A percentile compares a stretch with the other conserved stretches of the same genome.
These are phyloP conservation scores for Ascomycota sp. DNA, from an alignment of 2,329 filamentous ascomycete species.

Conservation along the genomic window DNA sequence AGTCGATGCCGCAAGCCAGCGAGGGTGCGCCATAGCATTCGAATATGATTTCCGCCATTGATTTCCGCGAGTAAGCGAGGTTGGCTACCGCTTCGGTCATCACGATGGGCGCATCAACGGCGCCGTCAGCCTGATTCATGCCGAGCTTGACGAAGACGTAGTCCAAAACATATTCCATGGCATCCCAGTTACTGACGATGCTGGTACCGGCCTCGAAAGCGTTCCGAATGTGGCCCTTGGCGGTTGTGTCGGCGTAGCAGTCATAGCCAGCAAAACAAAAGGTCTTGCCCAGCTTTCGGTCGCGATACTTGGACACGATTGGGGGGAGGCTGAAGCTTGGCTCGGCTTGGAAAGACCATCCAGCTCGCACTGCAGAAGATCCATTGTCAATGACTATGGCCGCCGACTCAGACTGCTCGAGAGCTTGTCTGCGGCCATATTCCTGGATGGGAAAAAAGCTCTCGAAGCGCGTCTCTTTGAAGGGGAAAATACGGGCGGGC, in stretches of 20 bases:
- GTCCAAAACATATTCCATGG: conserved; percentile 84
- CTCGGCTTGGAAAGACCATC: conserved; percentile 81
- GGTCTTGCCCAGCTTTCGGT: conserved; percentile 79
- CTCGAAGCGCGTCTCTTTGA: conserved; percentile 41
- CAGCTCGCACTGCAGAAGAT: conserved; percentile 72
- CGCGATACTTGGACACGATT: conserved; percentile 85
- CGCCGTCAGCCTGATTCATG: conserved; percentile 52
- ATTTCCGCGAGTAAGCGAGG: conserved; percentile 68
- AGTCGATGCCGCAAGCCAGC: conserved; percentile 86
- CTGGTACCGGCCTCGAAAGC: conserved; percentile 82
- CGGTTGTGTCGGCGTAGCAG: conserved; percentile 86
- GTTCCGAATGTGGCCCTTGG: conserved; percentile 72
- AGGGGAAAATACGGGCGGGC: conserved; percentile 35
- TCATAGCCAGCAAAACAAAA: conserved; percentile 86
- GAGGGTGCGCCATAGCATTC: conserved; percentile 87
- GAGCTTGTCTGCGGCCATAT: conserved; percentile 53
- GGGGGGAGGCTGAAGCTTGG: conserved; percentile 68
- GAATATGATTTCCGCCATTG: conserved; percentile 94
- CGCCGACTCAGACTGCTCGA: conserved; percentile 33
- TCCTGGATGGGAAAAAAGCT: conserved; percentile 29
- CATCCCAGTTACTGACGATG: conserved; percentile 93
- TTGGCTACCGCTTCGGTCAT: conserved; percentile 95
- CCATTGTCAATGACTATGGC: conserved; percentile 98
- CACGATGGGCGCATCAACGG: conserved; percentile 69
- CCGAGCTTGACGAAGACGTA: conserved; percentile 91